Evolutionary conservation across 139 green algal genomes (phyloP), one percentile per base, ranked within the genome.

Genomic region (Coelastrella sp.): DNA sequence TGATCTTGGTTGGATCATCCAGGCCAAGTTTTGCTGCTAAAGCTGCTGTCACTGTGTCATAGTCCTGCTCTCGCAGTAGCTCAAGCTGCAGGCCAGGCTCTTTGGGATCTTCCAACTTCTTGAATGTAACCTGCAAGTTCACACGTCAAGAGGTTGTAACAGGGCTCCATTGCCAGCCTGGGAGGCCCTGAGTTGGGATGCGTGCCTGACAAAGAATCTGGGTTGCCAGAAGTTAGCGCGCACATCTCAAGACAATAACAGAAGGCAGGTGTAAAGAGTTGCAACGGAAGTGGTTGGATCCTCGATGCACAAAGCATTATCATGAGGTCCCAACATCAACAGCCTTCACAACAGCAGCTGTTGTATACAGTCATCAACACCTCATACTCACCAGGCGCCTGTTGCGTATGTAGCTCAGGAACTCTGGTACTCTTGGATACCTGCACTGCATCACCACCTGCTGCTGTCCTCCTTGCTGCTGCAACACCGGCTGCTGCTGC

Each of bases 21-120:
- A 93, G 27, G n/a, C 77, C 66, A 25, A 98, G 87, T 73, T 88
- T 81, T 35, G 66, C 62, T 7, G 94, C 93, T 37, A 98, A 67
- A 68, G 67, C 85, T 5, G 74, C 84, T 7, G 87, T 87, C 9
- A 87, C 75, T 2, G 53, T 69, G 53, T 82, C 75, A 68, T 99
- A 99, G 21, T 57, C 87, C 38, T 93, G 86, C 43, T 94, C 87
- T 41, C 91, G 93, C 23, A 89, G 85, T 75, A 99, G 89, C 92
- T 99, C 97, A n/a, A 99, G 86, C 63, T 77, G 87, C 13, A 97
- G 85, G 40, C 91, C 93, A 11, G 92, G 89, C 37, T 94, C 95
- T 63, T 93, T 84, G 13, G 85, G 83, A 19, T 89, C 90, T 19
- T 88, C 89, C 34, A 97, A 78, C 41, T 59, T 87, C 76, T 88